phyloP scores from a whole-genome alignment of 2,329 filamentous ascomycete species.

The Pyrenophora graminea region DNA sequence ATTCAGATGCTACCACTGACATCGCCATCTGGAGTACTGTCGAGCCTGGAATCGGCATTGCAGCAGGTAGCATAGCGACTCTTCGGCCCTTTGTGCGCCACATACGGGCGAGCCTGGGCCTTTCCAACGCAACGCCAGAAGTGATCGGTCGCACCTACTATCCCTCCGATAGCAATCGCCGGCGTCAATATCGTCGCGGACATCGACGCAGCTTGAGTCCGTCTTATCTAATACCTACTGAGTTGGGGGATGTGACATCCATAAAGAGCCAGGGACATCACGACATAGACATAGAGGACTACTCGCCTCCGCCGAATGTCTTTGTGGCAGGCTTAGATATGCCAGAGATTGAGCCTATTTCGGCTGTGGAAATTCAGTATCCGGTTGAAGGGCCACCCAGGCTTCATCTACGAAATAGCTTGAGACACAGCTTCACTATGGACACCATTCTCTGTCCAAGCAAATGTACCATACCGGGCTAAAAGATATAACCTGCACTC shows the following conservation, averaged over 20 bases:
- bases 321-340: conserved; percentile 1
- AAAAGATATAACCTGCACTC: neutral
- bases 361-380: conserved; percentile 26
- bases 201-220: conserved; percentile 27
- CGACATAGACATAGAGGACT: neutral
- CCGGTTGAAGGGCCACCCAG: conserved; percentile 22
- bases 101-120: conserved; percentile 26
- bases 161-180: conserved; percentile 10
- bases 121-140: conserved; percentile 22
- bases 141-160: conserved; percentile 12
- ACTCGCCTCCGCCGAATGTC: neutral
- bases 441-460: conserved; percentile 23
- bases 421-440: conserved; percentile 26
- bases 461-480: conserved; percentile 7
- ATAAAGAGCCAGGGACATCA: conserved; percentile 18
- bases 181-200: conserved; percentile 21
- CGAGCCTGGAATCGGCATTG: conserved; percentile 47
- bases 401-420: conserved; percentile 26
- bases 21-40: conserved; percentile 48
- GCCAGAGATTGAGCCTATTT: conserved; percentile 18
- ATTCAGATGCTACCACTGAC: conserved; percentile 45
- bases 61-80: conserved; percentile 55
- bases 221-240: conserved; percentile 24
- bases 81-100: conserved; percentile 54
- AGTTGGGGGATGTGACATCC: conserved; percentile 11